These are phyloP conservation scores for Begonia fuchsioides DNA, from an alignment of 306 rosid species.

Conservation along the genomic window DNA sequence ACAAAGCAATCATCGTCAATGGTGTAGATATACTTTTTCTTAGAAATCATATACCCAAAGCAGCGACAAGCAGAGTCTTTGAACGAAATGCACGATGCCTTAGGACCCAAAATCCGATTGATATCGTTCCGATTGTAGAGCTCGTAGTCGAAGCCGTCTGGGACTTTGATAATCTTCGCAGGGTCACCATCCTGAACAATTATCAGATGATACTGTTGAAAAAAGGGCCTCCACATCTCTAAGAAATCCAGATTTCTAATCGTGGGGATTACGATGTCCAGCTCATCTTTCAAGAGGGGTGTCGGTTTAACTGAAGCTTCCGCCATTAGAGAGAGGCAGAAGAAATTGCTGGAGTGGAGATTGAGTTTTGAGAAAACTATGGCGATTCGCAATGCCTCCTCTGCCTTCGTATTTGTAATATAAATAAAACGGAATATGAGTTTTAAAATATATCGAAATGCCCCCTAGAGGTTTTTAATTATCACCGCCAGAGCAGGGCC, in stretches of 20 bases:
- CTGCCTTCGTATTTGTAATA: too few relatives aligned
- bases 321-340: background rate
- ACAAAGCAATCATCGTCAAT: constrained; percentile 29
- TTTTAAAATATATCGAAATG: too few relatives aligned
- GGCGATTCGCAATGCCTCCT: too few relatives aligned
- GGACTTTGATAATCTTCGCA: constrained; percentile 10
- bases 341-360: too few relatives aligned
- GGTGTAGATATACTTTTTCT: constrained; percentile 21
- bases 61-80: constrained; percentile 34
- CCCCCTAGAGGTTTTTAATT: too few relatives aligned
- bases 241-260: constrained; percentile 16
- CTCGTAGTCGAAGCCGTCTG: constrained; percentile 24
- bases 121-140: constrained; percentile 2
- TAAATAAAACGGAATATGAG: too few relatives aligned
- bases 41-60: constrained; percentile 28
- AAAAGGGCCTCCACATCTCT: constrained; percentile 17
- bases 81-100: constrained; percentile 28
- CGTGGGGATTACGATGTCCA: constrained; percentile 15
- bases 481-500: too few relatives aligned
- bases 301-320: constrained; percentile 1
- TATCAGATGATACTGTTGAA: constrained; percentile 7
- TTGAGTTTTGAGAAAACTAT: too few relatives aligned
- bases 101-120: constrained; percentile 21
- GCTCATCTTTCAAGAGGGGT: constrained; percentile 8
- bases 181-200: constrained; percentile 15